Evolutionary conservation across 2,329 filamentous ascomycete genomes (phyloP), one percentile per base, ranked within the genome.

Genomic region (Coleophoma cylindrospora): DNA sequence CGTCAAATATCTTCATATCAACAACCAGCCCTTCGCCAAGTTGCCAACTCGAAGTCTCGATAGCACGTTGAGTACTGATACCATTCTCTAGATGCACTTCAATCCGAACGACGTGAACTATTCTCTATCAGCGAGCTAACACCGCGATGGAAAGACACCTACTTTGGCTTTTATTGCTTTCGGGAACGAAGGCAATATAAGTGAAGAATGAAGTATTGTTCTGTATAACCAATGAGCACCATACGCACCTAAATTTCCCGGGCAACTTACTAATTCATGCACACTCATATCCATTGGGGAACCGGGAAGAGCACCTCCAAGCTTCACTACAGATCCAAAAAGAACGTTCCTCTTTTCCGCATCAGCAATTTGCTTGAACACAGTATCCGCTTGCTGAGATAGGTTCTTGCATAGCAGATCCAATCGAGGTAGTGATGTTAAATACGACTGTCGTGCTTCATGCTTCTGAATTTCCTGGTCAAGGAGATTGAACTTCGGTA

Each of bases 321-420:
- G 40, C 21, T 54, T 43, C 36, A 56, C 50, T 3, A 77, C 69
- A 33, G 75, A 74, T 3, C 84, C 84, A 58, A 89, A 84, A 5
- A 84, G 71, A 11, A 91, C 84, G 50, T 82, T 85, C 49, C 84
- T 73, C 60, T 81, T 76, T 68, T 90, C 79, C 7, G 84, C 80
- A 66, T 86, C 80, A 54, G 89, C 83, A 63, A 91, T 83, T 51
- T 83, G 74, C 48, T 79, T 68, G 59, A 90, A 88, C 2, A 89
- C 75, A 8, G 67, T 68, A n/a, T 74, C 74, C 10, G 83, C 80
- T 60, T 83, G 81, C 3, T 66, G 65, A 0, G 74, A 72, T 14
- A 89, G 68, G 50, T 82, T 77, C 11, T 74, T 71, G 12, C 81
- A 79, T 40, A 91, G 65, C 47, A 87, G 82, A 45, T 79, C 78